Conservation (phyloP, 306 rosid species). For the Vigna mungo region DNA sequence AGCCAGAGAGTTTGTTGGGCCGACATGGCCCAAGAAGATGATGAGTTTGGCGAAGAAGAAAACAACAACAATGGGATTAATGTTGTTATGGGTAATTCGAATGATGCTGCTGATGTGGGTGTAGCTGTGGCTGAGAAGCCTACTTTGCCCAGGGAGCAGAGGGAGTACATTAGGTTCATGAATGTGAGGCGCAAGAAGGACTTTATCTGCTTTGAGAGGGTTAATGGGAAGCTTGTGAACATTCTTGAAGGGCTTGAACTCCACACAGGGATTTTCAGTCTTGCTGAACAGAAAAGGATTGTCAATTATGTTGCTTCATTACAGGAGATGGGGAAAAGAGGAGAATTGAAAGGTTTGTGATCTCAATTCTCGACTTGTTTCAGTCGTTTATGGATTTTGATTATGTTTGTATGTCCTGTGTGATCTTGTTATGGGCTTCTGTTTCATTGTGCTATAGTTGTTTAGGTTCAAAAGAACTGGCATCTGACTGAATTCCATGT, state of each 20-base stretch:
- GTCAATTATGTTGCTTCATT: conserved; percentile 60
- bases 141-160: conserved; percentile 74
- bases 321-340: conserved; percentile 77
- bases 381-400: background rate
- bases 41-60: conserved; percentile 73
- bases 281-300: conserved; percentile 88
- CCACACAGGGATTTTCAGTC: conserved; percentile 82
- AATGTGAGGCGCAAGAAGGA: conserved; percentile 70
- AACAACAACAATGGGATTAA: conserved; percentile 30
- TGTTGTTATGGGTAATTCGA: conserved; percentile 35
- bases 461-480: background rate
- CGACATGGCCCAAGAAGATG: conserved; percentile 96
- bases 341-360: conserved; percentile 81
- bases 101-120: conserved; percentile 41
- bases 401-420: background rate
- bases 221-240: conserved; percentile 70
- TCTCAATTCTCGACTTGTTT: conserved; percentile 8
- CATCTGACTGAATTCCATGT: background rate
- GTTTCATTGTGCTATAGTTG: conserved; percentile 2
- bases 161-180: conserved; percentile 77
- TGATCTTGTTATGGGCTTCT: background rate
- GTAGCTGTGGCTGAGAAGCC: conserved; percentile 63
- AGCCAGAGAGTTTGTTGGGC: conserved; percentile 85
- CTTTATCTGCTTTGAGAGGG: conserved; percentile 75
- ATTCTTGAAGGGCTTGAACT: conserved; percentile 92